Conservation (phyloP, 495 filamentous ascomycete genomes). For the Trichoderma parareesei region DNA sequence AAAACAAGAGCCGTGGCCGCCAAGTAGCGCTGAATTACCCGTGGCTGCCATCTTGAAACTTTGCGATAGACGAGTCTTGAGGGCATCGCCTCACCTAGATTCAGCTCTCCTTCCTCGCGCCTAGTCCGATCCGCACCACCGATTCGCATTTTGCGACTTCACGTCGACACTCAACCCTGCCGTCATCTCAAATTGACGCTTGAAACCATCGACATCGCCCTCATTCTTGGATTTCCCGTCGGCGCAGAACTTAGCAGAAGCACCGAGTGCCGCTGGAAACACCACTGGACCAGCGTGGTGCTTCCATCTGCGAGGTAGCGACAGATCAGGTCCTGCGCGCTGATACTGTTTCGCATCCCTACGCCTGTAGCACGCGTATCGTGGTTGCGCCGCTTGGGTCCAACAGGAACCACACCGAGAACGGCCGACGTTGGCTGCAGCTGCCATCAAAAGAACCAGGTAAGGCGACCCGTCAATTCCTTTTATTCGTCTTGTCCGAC, state of each 20-base stretch:
- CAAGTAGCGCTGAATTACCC: not conserved
- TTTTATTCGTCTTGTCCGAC: not conserved
- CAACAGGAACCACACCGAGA: not conserved
- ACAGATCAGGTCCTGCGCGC: not conserved
- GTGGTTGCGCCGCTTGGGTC: not conserved
- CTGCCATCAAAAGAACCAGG: not conserved
- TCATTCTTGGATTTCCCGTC: not conserved
- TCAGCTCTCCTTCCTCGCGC: not conserved
- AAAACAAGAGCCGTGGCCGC: not conserved
- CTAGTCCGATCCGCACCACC: not conserved
- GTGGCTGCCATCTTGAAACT: not conserved
- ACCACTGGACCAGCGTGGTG: not conserved
- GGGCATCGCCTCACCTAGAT: too few relatives aligned
- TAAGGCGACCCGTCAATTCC: not conserved
- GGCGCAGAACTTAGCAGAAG: not conserved
- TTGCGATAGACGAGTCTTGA: not conserved
- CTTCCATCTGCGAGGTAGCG: not conserved
- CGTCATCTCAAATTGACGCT: not conserved
- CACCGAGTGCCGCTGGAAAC: not conserved
- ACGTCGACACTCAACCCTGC: not conserved
- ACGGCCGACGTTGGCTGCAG: not conserved
- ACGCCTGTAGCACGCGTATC: constrained; percentile 5
- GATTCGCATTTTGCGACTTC: not conserved
- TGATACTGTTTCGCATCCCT: not conserved
- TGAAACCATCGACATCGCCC: not conserved